phyloP scores from a whole-genome alignment of 2,329 filamentous ascomycete genomes.

The Alternaria sp. region DNA sequence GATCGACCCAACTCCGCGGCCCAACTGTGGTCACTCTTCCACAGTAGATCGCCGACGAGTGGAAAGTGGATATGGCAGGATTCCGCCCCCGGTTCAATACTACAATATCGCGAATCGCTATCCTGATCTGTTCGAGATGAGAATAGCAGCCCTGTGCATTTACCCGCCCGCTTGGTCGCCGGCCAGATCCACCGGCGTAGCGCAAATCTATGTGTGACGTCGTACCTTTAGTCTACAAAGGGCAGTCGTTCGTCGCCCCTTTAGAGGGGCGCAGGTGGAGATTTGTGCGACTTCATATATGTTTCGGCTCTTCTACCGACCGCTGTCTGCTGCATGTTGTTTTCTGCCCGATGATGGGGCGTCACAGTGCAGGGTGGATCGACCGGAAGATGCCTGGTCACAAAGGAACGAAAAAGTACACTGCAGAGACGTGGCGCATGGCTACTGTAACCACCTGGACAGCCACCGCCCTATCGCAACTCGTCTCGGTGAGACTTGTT shows the following conservation, averaged over 20 bases:
- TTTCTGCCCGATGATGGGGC: neutral
- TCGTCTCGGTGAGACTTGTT: neutral
- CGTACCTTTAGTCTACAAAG: neutral
- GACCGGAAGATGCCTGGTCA: neutral
- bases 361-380: neutral
- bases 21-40: neutral
- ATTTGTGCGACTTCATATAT: conserved; percentile 2
- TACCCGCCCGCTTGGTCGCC: conserved; percentile 6
- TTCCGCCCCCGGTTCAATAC: neutral
- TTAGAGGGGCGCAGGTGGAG: neutral
- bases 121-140: neutral
- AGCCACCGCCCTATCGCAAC: neutral
- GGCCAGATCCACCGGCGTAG: conserved; percentile 7
- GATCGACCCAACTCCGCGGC: conserved; percentile 11
- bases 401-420: neutral
- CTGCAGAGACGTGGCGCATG: neutral
- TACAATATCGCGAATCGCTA: neutral
- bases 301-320: neutral
- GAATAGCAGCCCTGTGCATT: neutral
- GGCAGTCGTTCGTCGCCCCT: neutral
- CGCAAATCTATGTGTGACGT: conserved; percentile 10
- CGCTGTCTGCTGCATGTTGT: neutral
- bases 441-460: neutral
- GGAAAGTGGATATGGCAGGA: neutral
- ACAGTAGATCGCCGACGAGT: conserved; percentile 6